Conservation (phyloP, 768 basidiomycete genomes). For the Leccinum fibrillosum region DNA sequence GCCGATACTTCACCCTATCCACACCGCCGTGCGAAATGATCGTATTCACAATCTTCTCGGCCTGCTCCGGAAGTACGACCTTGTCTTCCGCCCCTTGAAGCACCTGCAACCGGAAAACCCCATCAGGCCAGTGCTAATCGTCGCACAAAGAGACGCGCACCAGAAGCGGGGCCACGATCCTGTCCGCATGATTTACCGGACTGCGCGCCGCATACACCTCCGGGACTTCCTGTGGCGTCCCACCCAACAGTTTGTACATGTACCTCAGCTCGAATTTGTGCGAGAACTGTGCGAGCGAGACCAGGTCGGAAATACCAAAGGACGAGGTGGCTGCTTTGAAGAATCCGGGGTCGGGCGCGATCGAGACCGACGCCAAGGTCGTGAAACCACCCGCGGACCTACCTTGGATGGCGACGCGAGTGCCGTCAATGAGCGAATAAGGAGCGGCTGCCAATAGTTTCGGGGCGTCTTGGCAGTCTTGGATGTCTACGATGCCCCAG, state of each 20-base stretch:
- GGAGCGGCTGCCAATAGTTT: conserved; percentile 43
- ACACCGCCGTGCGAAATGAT: conserved; percentile 17
- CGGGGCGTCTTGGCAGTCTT: conserved; percentile 59
- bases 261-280: conserved; percentile 72
- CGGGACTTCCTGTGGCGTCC: conserved; percentile 48
- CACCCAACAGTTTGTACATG: conserved; percentile 62
- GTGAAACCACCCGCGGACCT: conserved; percentile 75
- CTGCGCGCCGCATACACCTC: conserved; percentile 55
- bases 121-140: neutral
- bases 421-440: conserved; percentile 55
- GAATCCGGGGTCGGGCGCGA: conserved; percentile 37
- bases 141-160: conserved; percentile 34
- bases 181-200: conserved; percentile 58
- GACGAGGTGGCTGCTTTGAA: conserved; percentile 60
- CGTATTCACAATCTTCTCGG: conserved; percentile 34
- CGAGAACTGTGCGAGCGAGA: conserved; percentile 53
- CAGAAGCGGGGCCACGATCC: conserved; percentile 60
- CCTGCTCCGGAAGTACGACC: conserved; percentile 67
- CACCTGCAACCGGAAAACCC: conserved; percentile 39
- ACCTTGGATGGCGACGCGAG: conserved; percentile 67
- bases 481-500: conserved; percentile 75
- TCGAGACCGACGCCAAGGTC: conserved; percentile 46
- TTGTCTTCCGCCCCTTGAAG: conserved; percentile 64
- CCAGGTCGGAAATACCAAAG: conserved; percentile 71
- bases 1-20: conserved; percentile 33